phyloP scores from a whole-genome alignment of 2,329 filamentous ascomycete species.

The Exophiala phaeomuriformis region DNA sequence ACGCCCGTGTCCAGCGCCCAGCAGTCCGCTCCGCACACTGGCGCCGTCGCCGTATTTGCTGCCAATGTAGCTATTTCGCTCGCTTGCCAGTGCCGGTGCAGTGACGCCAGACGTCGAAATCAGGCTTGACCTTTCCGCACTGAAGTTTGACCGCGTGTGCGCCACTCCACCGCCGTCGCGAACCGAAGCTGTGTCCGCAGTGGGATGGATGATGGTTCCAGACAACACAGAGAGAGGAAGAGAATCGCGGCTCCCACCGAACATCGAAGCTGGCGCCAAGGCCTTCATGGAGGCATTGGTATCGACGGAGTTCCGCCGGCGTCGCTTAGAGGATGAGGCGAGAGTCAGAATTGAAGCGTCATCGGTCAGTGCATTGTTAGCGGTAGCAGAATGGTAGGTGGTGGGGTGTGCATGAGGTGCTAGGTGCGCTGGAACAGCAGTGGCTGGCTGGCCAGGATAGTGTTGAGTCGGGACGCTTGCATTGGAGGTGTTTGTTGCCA shows the following conservation, averaged over 20 bases:
- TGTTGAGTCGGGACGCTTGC: slow-evolving; percentile 38
- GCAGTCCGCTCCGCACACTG: slow-evolving; percentile 68
- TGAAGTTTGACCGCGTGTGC: slow-evolving; percentile 49
- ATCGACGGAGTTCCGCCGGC: slow-evolving; percentile 56
- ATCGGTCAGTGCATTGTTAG: slow-evolving; percentile 57
- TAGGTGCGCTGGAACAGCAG: slow-evolving; percentile 55
- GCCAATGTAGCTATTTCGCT: slow-evolving; percentile 74
- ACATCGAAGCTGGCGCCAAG: slow-evolving; percentile 56
- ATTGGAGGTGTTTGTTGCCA: slow-evolving; percentile 28
- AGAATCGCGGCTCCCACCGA: slow-evolving; percentile 57
- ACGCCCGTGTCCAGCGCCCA: slow-evolving; percentile 54
- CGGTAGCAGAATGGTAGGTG: slow-evolving; percentile 55
- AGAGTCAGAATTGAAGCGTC: slow-evolving; percentile 60
- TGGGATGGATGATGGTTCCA: slow-evolving; percentile 44
- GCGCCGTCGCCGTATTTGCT: slow-evolving; percentile 59
- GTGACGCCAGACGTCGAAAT: slow-evolving; percentile 65
- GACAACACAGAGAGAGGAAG: slow-evolving; percentile 57
- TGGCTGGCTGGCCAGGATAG: slow-evolving; percentile 54
- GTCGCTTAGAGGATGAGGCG: slow-evolving; percentile 57
- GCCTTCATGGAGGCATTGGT: slow-evolving; percentile 60
- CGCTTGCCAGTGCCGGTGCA: slow-evolving; percentile 59
- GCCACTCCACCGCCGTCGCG: slow-evolving; percentile 33
- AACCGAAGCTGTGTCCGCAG: slow-evolving; percentile 36
- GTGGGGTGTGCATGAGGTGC: slow-evolving; percentile 45
- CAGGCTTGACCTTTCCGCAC: slow-evolving; percentile 56